phyloP scores from a whole-genome alignment of 2,329 filamentous ascomycete genomes.

The Coniochaeta hoffmannii region DNA sequence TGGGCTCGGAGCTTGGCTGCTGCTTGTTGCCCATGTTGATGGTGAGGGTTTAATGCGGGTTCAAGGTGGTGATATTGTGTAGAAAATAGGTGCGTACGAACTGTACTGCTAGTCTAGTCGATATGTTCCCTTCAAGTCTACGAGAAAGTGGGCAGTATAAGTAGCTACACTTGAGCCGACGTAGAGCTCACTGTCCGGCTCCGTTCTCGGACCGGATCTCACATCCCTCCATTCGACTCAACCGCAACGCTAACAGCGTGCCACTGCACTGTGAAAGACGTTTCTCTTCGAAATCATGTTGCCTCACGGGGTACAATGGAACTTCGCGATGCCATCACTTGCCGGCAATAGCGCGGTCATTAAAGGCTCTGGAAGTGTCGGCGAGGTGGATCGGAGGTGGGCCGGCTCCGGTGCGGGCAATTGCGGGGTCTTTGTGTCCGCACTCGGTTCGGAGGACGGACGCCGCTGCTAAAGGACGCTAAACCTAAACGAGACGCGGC shows the following conservation, averaged over 20 bases:
- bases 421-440: too few species aligned
- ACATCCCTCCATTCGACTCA: background rate
- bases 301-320: background rate
- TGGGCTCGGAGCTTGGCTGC: conserved; percentile 30
- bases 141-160: background rate
- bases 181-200: background rate
- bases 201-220: background rate
- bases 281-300: background rate
- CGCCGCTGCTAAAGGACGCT: background rate
- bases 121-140: background rate
- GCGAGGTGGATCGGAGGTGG: background rate
- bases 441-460: too few species aligned
- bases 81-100: background rate
- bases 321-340: background rate
- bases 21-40: conserved; percentile 17
- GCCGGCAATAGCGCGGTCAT: background rate
- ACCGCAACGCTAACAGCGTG: background rate
- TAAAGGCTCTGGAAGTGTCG: background rate
- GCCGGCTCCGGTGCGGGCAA: background rate
- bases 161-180: background rate
- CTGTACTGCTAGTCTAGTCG: background rate
- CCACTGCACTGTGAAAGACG: background rate
- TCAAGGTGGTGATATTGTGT: too few species aligned
- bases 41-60: too few species aligned
- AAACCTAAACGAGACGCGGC: background rate